Evolutionary conservation across 306 rosid species (phyloP), one percentile per base, ranked within the genome.

Genomic region (Clitoria ternatea): DNA sequence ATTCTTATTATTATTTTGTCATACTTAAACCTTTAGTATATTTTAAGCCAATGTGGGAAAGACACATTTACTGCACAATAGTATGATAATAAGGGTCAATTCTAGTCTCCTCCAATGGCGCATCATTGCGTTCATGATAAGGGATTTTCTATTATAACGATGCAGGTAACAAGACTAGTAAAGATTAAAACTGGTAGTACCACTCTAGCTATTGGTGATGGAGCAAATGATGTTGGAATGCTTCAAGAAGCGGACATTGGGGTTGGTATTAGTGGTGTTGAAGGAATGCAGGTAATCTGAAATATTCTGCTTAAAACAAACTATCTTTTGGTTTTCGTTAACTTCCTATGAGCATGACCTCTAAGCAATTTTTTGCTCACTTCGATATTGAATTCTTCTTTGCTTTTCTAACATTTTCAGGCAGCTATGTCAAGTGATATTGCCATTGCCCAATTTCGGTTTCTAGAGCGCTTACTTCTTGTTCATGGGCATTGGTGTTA

Each of bases 401-500:
- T 44, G n/a, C 27, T 56, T 35, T 66, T 10, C 60, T 45, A 24
- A 71, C 70, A 53, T 77, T 76, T 86, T 10, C 89, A 92, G 98
- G 98, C 98, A 7, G 98, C 85, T 68, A 93, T 90, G 98, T 88
- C 97, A 24, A 93, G 97, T 72, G 98, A 93, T 80, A 70, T 93
- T 63, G 92, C 97, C 3, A 87, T 90, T 62, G 96, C 98, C 29
- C 98, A 93, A 80, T 93, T 93, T 72, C 90, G 87, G 50, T 93
- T 80, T 79, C 83, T 93, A 69, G 97, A 90, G 73, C 90, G 94
- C 75, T 82, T 93, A 60, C 94, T 93, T 54, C 97, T 93, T 50
- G 96, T 90, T 49, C 98, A 93, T 60, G 98, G 98, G 14, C 98
- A 93, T 82, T 93, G 98, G 98, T 93, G 98, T 76, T 93, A 93